Evolutionary conservation across 495 filamentous ascomycete species (phyloP), one percentile per base, ranked within the genome.

Genomic region (Viridothelium virens): DNA sequence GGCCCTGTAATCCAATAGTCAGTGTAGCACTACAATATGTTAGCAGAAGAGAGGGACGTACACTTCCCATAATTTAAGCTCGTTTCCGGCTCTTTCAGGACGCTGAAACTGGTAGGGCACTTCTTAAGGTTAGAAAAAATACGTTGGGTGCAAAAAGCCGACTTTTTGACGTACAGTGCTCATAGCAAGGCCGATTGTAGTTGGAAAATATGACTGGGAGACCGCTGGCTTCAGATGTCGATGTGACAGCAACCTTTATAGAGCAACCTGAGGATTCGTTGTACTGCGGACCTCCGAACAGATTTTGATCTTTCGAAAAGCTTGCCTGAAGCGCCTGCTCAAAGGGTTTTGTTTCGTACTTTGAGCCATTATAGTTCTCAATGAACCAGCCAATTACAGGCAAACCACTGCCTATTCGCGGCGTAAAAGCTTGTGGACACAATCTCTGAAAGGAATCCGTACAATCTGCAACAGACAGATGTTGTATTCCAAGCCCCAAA

Each of bases 61-160:
- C 79, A 78, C 80, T 77, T 84, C 78, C 81, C 80, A 83, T 3
- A 74, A 72, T 65, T 77, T 77, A 16, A 83, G 56, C 67, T 82
- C 80, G 25, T 74, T 71, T 5, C 70, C 48, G 2, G 77, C 74
- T 7, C 74, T 69, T 59, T 82, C 77, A 6, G 78, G 77, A 16
- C 83, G 70, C 61, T 79, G 68, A 63, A 85, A 81, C 38, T 72
- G 67, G 67, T 84, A 80, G 11, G 66, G 38, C 0, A 69, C 72
- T 70, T 37, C 1, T n/a, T 36, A 2, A 37, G 67, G 65, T 64
- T 69, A 47, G 56, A 34, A 36, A 53, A 25, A 31, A 4, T 53
- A n/a, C 12, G 31, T 14, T 37, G n/a, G 7, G 25, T 65, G 31
- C 11, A 41, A 25, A 25, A 25, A 25, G 25, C 38, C 5, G 61